Percentiles rank a stretch among this genome's conserved stretches.
These are phyloP conservation scores for Cercospora janseana DNA, from an alignment of 2,329 filamentous ascomycete species.

Conservation along the genomic window DNA sequence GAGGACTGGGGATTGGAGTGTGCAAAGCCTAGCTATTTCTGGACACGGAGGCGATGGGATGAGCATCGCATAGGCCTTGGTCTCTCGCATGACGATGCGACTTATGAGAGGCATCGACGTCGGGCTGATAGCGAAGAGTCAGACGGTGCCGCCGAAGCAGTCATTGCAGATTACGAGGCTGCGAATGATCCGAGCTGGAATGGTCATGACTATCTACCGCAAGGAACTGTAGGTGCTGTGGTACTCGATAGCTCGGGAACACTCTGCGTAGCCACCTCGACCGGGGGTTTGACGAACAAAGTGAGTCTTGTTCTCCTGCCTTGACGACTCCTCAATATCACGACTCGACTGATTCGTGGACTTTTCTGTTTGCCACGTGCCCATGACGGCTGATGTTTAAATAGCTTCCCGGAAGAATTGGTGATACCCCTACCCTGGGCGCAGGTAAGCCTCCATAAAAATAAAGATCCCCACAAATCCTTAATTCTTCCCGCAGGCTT, in stretches of 20 bases:
- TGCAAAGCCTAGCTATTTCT: conserved; percentile 71
- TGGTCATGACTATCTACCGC: conserved; percentile 66
- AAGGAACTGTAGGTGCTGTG: conserved; percentile 82
- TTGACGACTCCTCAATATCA: neutral
- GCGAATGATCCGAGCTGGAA: conserved; percentile 49
- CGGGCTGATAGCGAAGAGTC: conserved; percentile 35
- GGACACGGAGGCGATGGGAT: conserved; percentile 73
- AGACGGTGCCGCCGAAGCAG: neutral
- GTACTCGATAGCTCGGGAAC: conserved; percentile 74
- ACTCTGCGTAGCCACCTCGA: conserved; percentile 64
- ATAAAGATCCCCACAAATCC: neutral
- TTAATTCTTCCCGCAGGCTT: conserved; percentile 62
- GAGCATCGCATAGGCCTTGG: conserved; percentile 65
- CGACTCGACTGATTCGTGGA: neutral
- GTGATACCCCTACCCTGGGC: conserved; percentile 73
- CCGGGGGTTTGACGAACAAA: conserved; percentile 84
- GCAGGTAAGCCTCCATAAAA: conserved; percentile 2
- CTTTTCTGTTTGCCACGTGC: neutral
- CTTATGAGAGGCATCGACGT: conserved; percentile 45
- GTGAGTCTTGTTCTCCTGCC: neutral
- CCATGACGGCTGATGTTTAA: neutral
- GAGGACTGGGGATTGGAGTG: conserved; percentile 66
- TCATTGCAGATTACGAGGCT: neutral
- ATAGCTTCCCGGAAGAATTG: conserved; percentile 72
- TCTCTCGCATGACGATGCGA: conserved; percentile 38